Evolutionary conservation across 2,329 filamentous ascomycete species (phyloP), one percentile per base, ranked within the genome.

Genomic region (Aspergillus caelatus): DNA sequence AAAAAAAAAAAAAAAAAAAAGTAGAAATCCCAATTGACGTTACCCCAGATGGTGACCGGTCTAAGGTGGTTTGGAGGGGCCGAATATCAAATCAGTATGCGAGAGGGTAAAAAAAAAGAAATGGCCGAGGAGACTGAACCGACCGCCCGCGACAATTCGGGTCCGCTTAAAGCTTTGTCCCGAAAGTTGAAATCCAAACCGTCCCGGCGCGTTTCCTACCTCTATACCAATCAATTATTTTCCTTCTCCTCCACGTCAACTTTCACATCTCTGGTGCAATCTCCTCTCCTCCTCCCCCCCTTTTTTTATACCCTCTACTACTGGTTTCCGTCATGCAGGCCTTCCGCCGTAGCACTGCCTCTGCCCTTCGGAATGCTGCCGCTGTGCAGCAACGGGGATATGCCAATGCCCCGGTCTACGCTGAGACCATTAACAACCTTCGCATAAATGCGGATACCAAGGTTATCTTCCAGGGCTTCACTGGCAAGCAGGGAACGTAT

Each of bases 401-500:
- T 85, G 89, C 90, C 78, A 90, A 90, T 70, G 85, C 85, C 66
- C 87, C 88, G 70, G 87, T 88, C 67, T 94, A 94, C 79, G 81
- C 89, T 71, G 80, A 87, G 74, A 94, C 91, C 64, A 85, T 90
- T 78, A 84, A 90, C 76, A 98, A 98, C 86, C 88, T 98, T 76
- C 91, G 93, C 82, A 94, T 98, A 85, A 97, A 93, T 82, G 78
- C 85, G 79, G 90, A 97, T 72, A 99, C 95, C 74, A 96, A 95
- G 85, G 93, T 99, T 71, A 85, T 98, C 75, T 98, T 88, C 85
- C 95, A 99, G 84, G 95, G 95, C 72, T 98, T 98, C 82, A 98
- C 94, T 62, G 94, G 94, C 79, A 95, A 92, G 86, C 93, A 96
- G 87, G 93, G 93, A 90, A 94, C 91, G 91, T 93, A 81, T 82